Evolutionary conservation across 352 stramenopile genomes (phyloP).

Genomic region (Thalassiosira ordinaria): DNA sequence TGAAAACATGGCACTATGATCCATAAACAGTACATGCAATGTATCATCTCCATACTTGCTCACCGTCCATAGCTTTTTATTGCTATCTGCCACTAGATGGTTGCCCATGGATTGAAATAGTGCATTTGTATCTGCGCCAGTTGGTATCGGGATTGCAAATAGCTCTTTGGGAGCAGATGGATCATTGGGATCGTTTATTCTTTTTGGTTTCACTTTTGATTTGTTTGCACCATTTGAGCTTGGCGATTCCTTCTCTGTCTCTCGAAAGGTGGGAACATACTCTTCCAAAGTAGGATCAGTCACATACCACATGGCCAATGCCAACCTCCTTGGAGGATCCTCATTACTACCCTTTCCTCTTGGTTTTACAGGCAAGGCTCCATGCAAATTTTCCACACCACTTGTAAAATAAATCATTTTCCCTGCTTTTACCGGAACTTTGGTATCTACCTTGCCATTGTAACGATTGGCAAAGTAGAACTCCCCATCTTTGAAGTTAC

Average conservation of each 20-base stretch:
- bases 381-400: constrained; percentile 59
- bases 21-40: constrained; percentile 71
- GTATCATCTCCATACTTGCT: constrained; percentile 50
- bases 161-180: constrained; percentile 48
- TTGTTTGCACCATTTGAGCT: not conserved
- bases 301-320: constrained; percentile 61
- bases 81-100: constrained; percentile 65
- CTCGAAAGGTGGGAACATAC: constrained; percentile 26
- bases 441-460: constrained; percentile 40
- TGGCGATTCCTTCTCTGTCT: not conserved
- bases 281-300: constrained; percentile 38
- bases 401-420: constrained; percentile 62
- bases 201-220: constrained; percentile 18
- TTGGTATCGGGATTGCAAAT: constrained; percentile 56
- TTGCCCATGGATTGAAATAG: constrained; percentile 63
- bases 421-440: constrained; percentile 19
- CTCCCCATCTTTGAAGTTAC: constrained; percentile 38
- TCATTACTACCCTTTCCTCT: not conserved
- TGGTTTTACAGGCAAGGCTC: constrained; percentile 42
- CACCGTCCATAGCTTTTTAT: constrained; percentile 59
- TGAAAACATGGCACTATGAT: constrained; percentile 71
- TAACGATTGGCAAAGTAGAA: constrained; percentile 50
- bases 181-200: constrained; percentile 25
- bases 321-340: constrained; percentile 29
- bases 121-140: constrained; percentile 46